Evolutionary conservation across 2,329 filamentous ascomycete species (phyloP).

Genomic region (Coniosporium uncinatum): DNA sequence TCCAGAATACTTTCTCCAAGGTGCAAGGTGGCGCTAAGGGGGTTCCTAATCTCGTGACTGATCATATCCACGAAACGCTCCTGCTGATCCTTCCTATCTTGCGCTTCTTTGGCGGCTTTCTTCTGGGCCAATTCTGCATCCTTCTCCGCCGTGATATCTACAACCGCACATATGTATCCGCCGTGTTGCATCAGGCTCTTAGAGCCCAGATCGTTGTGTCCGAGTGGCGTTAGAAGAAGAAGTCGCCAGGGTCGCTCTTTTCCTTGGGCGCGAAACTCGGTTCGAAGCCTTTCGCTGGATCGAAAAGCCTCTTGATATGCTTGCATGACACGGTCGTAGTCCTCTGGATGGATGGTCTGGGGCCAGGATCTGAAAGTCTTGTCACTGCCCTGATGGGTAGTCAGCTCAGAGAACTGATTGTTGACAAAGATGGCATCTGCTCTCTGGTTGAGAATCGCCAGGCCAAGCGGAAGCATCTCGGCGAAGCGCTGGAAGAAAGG

Average conservation of each 20-base stretch:
- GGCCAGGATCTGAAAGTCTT: slow-evolving; percentile 38
- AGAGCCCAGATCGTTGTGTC: slow-evolving; percentile 25
- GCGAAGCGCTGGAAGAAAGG: slow-evolving; percentile 36
- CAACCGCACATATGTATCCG: slow-evolving; percentile 37
- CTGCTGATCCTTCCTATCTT: slow-evolving; percentile 36
- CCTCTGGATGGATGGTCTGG: slow-evolving; percentile 35
- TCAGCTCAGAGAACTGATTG: slow-evolving; percentile 37
- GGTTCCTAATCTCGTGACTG: slow-evolving; percentile 29
- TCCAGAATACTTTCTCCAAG: slow-evolving; percentile 20
- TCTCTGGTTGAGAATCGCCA: slow-evolving; percentile 36
- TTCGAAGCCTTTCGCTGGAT: slow-evolving; percentile 26
- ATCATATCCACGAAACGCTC: slow-evolving; percentile 41
- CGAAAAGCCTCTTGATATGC: slow-evolving; percentile 35
- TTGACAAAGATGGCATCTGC: slow-evolving; percentile 40
- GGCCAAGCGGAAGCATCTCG: slow-evolving; percentile 36
- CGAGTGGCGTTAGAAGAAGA: slow-evolving; percentile 33
- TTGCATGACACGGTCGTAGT: slow-evolving; percentile 36
- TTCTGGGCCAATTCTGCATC: slow-evolving; percentile 31
- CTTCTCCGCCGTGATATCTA: slow-evolving; percentile 9
- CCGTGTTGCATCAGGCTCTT: slow-evolving; percentile 23
- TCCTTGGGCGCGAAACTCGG: slow-evolving; percentile 33
- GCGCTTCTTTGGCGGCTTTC: slow-evolving; percentile 32
- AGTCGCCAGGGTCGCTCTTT: slow-evolving; percentile 29
- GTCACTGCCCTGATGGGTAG: slow-evolving; percentile 28
- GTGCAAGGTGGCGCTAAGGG: slow-evolving; percentile 14